Percentiles rank a stretch among this genome's conserved stretches.
These are phyloP conservation scores for Colletotrichum sp. DNA, from an alignment of 2,329 filamentous ascomycete species.

Conservation along the genomic window DNA sequence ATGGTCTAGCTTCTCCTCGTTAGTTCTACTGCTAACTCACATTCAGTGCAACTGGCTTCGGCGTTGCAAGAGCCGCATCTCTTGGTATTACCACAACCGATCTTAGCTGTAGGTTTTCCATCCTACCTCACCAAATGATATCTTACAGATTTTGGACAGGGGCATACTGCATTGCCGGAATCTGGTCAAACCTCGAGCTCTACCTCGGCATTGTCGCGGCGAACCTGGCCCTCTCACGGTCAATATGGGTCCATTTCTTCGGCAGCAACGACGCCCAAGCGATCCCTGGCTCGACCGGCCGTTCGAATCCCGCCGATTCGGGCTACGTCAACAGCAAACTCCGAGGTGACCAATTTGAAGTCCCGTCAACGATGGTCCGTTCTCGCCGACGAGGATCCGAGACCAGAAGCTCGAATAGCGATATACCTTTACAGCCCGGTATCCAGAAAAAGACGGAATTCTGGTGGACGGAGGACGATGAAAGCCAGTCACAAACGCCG, in stretches of 20 bases:
- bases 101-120: conserved; percentile 25
- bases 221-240: conserved; percentile 29
- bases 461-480: conserved; percentile 20
- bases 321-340: conserved; percentile 10
- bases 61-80: conserved; percentile 25
- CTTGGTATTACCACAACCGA: conserved; percentile 25
- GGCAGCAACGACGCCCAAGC: neutral
- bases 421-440: conserved; percentile 20
- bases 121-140: neutral
- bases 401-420: conserved; percentile 20
- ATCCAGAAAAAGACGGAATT: conserved; percentile 26
- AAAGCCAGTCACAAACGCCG: neutral
- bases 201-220: conserved; percentile 40
- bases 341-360: conserved; percentile 7
- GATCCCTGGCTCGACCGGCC: neutral
- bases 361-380: neutral
- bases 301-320: neutral
- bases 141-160: conserved; percentile 19
- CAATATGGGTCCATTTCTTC: conserved; percentile 26
- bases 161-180: conserved; percentile 36
- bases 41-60: conserved; percentile 27
- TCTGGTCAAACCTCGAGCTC: conserved; percentile 42
- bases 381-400: neutral
- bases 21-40: neutral
- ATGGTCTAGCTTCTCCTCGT: rapidly evolving